Conservation (phyloP, 306 rosid species). For the Boehmeria nivea region DNA sequence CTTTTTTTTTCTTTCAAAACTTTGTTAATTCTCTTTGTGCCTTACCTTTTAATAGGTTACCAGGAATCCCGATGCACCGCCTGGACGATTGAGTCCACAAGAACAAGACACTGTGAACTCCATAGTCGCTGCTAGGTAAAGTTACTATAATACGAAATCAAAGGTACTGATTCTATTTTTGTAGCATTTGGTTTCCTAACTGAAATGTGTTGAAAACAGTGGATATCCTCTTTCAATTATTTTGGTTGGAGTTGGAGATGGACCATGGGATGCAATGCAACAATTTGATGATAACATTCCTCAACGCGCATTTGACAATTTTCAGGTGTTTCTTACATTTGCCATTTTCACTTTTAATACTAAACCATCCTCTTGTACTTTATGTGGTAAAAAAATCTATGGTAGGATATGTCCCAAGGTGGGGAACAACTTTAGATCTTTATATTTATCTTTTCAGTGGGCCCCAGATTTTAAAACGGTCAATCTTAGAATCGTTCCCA, state of each 20-base stretch:
- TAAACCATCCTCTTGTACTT: too few relatives aligned
- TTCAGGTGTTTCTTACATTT: constrained; percentile 49
- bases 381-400: too few relatives aligned
- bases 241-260: constrained; percentile 97
- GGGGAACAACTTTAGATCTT: too few relatives aligned
- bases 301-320: constrained; percentile 79
- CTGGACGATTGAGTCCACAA: constrained; percentile 62
- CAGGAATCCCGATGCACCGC: constrained; percentile 59
- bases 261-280: constrained; percentile 94
- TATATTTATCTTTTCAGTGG: too few relatives aligned
- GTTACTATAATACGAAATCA: constrained; percentile 10
- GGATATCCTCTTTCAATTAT: constrained; percentile 79
- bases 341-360: too few relatives aligned
- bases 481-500: too few relatives aligned
- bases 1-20: neutral
- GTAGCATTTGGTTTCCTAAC: constrained; percentile 6
- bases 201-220: constrained; percentile 33
- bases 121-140: constrained; percentile 85
- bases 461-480: too few relatives aligned
- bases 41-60: constrained; percentile 46
- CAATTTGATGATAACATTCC: constrained; percentile 80
- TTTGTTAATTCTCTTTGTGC: neutral
- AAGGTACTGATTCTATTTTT: constrained; percentile 3
- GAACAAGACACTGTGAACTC: constrained; percentile 74
- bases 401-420: too few relatives aligned